Evolutionary conservation across 768 basidiomycete species (phyloP).

Genomic region (Boletus fagicola): DNA sequence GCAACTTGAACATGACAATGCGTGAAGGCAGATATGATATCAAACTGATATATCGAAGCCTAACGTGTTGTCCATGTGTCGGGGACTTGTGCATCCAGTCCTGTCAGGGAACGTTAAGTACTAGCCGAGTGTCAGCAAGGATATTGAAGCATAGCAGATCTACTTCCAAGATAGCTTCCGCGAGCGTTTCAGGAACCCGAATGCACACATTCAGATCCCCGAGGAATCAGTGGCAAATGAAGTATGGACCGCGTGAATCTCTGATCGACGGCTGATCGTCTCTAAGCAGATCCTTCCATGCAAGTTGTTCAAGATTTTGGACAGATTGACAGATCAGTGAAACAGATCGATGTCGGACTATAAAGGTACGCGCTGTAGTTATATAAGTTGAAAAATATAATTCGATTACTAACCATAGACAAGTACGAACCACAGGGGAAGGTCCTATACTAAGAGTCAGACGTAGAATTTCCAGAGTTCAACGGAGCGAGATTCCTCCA

Average conservation of each 20-base stretch:
- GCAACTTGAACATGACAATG: background rate
- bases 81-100: background rate
- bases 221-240: background rate
- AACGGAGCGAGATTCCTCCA: background rate
- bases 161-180: background rate
- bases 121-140: background rate
- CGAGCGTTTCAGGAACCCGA: background rate
- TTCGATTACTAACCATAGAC: background rate
- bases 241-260: constrained; percentile 3
- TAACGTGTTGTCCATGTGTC: background rate
- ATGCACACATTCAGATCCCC: background rate
- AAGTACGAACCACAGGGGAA: background rate
- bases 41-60: background rate
- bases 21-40: background rate
- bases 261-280: constrained; percentile 17
- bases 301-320: background rate
- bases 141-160: background rate
- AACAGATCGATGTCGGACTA: background rate
- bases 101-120: background rate
- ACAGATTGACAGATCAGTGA: background rate
- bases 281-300: constrained; percentile 5
- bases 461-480: background rate
- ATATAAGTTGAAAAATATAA: background rate
- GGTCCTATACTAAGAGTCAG: no score
- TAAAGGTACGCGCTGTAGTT: background rate